Evolutionary conservation across 176 grass and related monocot species (phyloP).

Genomic region (Calamus simplicifolius): DNA sequence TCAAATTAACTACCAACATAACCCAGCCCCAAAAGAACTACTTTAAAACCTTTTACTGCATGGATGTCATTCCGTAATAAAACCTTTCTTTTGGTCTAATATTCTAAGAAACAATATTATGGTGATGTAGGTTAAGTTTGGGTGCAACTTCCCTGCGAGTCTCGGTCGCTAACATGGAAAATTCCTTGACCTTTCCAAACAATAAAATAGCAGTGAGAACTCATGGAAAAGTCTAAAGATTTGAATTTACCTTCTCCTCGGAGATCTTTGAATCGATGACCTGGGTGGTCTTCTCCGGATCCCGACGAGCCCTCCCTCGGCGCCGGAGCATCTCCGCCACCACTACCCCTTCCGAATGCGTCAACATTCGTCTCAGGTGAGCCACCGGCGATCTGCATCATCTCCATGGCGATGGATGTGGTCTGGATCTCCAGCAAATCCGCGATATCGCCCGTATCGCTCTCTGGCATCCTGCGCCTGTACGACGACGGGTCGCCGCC

Average conservation of each 20-base stretch:
- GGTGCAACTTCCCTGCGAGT: no score
- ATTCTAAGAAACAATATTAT: no score
- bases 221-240: background rate
- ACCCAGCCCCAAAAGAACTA: no score
- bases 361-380: background rate
- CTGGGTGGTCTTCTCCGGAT: background rate
- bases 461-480: background rate
- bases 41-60: no score
- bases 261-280: constrained; percentile 18
- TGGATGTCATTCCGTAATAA: no score
- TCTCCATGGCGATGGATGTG: background rate
- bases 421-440: background rate
- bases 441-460: background rate
- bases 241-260: constrained; percentile 31
- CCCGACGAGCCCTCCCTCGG: constrained; percentile 4
- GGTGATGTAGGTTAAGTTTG: no score
- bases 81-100: no score
- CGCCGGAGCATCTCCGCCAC: background rate
- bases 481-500: background rate
- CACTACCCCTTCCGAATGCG: background rate
- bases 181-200: background rate
- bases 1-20: no score
- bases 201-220: background rate
- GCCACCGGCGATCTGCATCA: background rate
- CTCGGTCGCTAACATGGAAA: constrained; percentile 1